Evolutionary conservation across 2,329 filamentous ascomycete species (phyloP).

Genomic region (Didymella exigua): DNA sequence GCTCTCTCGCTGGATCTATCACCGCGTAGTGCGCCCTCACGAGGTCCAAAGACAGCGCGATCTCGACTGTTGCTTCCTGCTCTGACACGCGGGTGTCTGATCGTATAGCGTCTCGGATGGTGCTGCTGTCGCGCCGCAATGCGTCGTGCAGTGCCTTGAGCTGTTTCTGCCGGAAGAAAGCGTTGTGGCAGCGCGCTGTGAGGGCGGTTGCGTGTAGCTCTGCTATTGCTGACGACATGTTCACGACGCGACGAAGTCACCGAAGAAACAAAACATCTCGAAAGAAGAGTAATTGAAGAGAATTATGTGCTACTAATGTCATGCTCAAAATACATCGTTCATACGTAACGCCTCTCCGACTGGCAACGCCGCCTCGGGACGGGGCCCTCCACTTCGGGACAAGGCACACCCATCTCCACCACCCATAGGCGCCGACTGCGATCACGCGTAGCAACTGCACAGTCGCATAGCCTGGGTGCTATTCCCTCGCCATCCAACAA

Average conservation of each 20-base stretch:
- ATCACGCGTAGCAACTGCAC: not conserved
- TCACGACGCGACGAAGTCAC: not conserved
- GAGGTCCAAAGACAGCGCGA: conserved; percentile 48
- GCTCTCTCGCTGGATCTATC: conserved; percentile 48
- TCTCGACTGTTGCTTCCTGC: conserved; percentile 51
- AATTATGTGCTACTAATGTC: conserved; percentile 6
- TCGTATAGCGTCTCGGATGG: conserved; percentile 50
- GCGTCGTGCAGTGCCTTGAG: conserved; percentile 52
- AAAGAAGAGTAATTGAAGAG: not conserved
- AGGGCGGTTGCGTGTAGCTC: conserved; percentile 51
- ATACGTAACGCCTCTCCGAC: not conserved
- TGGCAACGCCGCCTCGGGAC: conserved; percentile 1
- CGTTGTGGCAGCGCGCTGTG: conserved; percentile 53
- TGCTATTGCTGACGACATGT: conserved; percentile 29
- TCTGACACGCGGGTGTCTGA: conserved; percentile 47
- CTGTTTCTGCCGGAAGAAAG: conserved; percentile 55
- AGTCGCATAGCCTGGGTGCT: no score
- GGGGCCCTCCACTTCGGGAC: conserved; percentile 7
- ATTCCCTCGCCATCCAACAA: no score
- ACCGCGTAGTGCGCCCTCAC: conserved; percentile 50
- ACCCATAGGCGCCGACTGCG: conserved; percentile 7
- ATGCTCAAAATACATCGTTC: not conserved
- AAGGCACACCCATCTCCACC: no score
- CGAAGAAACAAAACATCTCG: not conserved
- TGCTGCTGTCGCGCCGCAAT: conserved; percentile 44